Base-by-base conservation (phyloP, 495 filamentous ascomycete genomes). In the Patellaria atrata region DNA sequence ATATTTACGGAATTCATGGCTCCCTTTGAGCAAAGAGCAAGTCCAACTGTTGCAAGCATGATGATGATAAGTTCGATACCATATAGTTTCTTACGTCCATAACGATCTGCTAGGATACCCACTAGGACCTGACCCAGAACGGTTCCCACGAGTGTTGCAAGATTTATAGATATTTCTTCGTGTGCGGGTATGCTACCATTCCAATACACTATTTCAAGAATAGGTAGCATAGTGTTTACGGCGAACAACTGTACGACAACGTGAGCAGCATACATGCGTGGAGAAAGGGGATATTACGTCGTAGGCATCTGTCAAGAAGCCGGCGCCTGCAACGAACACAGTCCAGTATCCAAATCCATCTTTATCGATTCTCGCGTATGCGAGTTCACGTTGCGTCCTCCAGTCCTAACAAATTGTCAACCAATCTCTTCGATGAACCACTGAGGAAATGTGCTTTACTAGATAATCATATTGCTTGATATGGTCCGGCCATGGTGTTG, bases 11-110 rank as follows among this genome's bases (percentile, higher is more conserved):
- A 42, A 31, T 47, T 41, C 22, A 24, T 42, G 21, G 42, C 44
- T 26, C 44, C 44, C 25, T 41, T 41, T 18, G 44, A 47, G 35
- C 39, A 38, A 38, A 47, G 38, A 21, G 40, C 21, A 34, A 47
- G 31, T 9, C 42, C 30, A 21, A 47, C 38, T 12, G 34, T 42
- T 8, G 29, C 44, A 15, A 43, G 32, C 14, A 47, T 47, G 39
- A 47, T 23, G 24, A 47, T 41, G 7, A 47, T 19, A 2, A 47
- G 30, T 17, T 47, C 44, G 14, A 42, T 21, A 12, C 44, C 44
- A 26, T 47, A 47, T 39, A 47, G 41, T 20, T 47, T 47, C 17
- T 39, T 20, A 21, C 44, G 33, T 1, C 44, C 44, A 16, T 42
- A 34, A 2, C 34, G 23, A 36, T 47, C 44, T 13, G 44, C 44